Percentiles rank a stretch among this genome's conserved stretches.
phyloP scores from a whole-genome alignment of 108 stramenopile genomes.

The Pseudonitzschia delicatissima region DNA sequence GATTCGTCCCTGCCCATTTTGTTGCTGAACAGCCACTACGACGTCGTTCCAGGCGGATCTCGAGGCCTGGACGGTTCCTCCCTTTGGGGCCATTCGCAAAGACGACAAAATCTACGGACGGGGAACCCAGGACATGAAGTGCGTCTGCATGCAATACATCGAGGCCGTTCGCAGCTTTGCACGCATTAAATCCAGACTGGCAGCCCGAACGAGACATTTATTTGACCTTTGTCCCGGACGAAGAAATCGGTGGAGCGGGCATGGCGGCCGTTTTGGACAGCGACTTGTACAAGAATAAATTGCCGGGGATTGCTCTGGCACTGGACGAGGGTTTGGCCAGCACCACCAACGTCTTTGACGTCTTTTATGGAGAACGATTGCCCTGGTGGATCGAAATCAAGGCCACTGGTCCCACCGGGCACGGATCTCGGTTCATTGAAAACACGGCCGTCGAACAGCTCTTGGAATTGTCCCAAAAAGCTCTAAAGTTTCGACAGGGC shows the following conservation, averaged over 20 bases:
- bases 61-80: conserved; percentile 68
- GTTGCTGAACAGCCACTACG: conserved; percentile 94
- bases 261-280: conserved; percentile 82
- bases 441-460: conserved; percentile 93
- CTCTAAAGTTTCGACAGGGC: conserved; percentile 80
- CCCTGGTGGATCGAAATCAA: conserved; percentile 76
- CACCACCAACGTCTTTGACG: conserved; percentile 74
- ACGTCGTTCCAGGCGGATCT: conserved; percentile 91
- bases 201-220: conserved; percentile 57
- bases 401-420: conserved; percentile 90
- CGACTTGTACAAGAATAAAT: conserved; percentile 38
- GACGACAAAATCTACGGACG: conserved; percentile 91
- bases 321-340: conserved; percentile 88
- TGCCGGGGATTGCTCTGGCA: conserved; percentile 72
- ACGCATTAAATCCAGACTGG: conserved; percentile 17
- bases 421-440: conserved; percentile 94
- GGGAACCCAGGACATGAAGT: conserved; percentile 97
- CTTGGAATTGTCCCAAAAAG: conserved; percentile 78
- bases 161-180: conserved; percentile 64
- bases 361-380: conserved; percentile 95
- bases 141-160: conserved; percentile 94
- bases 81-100: conserved; percentile 75
- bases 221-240: conserved; percentile 73
- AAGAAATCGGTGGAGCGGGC: conserved; percentile 84
- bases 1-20: conserved; percentile 73